Evolutionary conservation across 1,139 yeast genomes (phyloP).

Genomic region (Diutina pseudorugosa): DNA sequence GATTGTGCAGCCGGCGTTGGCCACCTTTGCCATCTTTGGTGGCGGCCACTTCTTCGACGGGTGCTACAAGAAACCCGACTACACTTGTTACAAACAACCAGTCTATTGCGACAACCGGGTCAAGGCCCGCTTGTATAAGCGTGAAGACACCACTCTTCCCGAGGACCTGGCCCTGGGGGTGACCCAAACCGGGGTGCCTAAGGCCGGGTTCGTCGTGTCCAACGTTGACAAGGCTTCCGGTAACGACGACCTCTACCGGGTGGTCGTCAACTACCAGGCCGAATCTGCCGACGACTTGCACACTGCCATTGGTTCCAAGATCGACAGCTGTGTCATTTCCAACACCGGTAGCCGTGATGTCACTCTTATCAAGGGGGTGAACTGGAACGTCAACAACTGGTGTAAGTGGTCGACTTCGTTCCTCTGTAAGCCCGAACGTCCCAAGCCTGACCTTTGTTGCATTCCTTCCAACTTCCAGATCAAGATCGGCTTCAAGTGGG

Average conservation of each 20-base stretch:
- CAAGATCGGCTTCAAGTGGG: neutral
- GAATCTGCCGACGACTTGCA: neutral
- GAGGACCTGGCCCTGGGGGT: neutral
- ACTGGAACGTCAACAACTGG: slow-evolving; percentile 1
- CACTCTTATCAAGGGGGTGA: neutral
- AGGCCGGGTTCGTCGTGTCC: slow-evolving; percentile 1
- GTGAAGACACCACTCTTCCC: neutral
- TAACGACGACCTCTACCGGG: neutral
- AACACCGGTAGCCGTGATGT: slow-evolving; percentile 1
- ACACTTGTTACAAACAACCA: neutral
- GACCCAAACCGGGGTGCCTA: neutral
- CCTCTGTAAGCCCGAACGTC: slow-evolving; percentile 3
- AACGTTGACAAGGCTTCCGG: neutral
- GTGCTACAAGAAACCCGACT: neutral
- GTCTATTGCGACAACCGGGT: neutral
- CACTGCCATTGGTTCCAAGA: neutral
- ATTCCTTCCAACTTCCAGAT: neutral
- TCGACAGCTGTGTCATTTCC: neutral
- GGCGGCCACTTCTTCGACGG: neutral
- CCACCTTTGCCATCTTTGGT: neutral
- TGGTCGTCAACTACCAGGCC: neutral
- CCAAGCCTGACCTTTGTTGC: neutral
- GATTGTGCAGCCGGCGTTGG: slow-evolving; percentile 2
- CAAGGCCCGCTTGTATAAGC: neutral
- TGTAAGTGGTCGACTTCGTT: neutral